Evolutionary conservation across 306 rosid genomes (phyloP), one percentile per base, ranked within the genome.

Genomic region (Mimosa bimucronata): DNA sequence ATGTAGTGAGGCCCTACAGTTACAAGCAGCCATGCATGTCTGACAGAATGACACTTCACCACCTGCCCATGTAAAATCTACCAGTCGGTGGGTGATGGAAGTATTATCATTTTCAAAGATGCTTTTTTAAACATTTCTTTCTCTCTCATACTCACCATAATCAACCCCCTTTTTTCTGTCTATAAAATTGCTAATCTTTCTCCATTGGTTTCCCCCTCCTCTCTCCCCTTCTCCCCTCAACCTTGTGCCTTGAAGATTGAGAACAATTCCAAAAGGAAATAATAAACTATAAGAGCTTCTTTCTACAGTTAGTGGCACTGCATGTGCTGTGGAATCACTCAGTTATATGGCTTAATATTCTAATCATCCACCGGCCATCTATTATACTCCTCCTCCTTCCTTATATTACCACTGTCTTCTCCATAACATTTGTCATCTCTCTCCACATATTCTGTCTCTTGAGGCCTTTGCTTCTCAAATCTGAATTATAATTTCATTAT

Each of bases 241-340:
- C 12, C 55, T 83, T 81, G 80, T 77, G 74, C 34, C 74, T 83
- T 82, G 80, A 83, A 84, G 68, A 79, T 82, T 81, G 83, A 79
- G 80, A 75, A 74, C 16, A 74, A 14, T 57, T 74, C 65, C 46
- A 29, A 84, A 83, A 83, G 79, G 73, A 90, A 85, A 78, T 81
- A 87, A 57, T 84, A 85, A 87, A 84, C 81, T 73, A 80, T 69
- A 80, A 38, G 77, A 57, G 79, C 11, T 68, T 82, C 80, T 82
- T 84, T 81, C 74, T 50, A 67, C 86, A 85, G 71, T 81, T 89
- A 85, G 92, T 85, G 91, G 87, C 83, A 74, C 74, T 88, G 90
- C 97, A 90, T 92, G 96, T 89, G 91, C 89, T 82, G 81, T 62
- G 85, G 89, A 86, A 91, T 90, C 94, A 79, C 88, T 77, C 76